Conservation (phyloP, 805 yeast species). For the Monosporozyma unispora region DNA sequence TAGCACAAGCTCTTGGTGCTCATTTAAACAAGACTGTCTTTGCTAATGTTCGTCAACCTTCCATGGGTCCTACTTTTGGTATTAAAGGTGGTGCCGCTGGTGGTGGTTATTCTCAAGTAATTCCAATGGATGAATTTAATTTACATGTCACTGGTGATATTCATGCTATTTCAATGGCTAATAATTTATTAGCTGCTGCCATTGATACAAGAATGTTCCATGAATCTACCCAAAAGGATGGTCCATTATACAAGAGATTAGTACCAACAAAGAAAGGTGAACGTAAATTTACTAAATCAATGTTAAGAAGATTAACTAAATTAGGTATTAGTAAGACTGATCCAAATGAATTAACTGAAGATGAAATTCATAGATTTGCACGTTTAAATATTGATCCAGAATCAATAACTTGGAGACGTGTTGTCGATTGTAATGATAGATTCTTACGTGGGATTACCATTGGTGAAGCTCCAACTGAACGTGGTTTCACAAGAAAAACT, state of each 20-base stretch:
- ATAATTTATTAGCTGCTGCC: conserved; percentile 90
- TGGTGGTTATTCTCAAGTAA: conserved; percentile 96
- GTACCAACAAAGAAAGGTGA: conserved; percentile 80
- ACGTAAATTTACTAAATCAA: conserved; percentile 69
- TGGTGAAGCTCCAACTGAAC: conserved; percentile 90
- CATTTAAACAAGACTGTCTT: conserved; percentile 73
- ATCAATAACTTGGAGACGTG: conserved; percentile 85
- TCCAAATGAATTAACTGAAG: conserved; percentile 71
- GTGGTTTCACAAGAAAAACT: conserved; percentile 73
- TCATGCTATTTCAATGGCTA: conserved; percentile 92
- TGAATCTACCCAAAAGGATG: conserved; percentile 76
- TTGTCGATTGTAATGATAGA: conserved; percentile 90
- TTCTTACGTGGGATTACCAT: conserved; percentile 80
- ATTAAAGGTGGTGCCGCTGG: conserved; percentile 99
- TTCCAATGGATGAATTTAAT: conserved; percentile 98
- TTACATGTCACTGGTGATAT: conserved; percentile 97
- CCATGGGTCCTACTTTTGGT: conserved; percentile 98
- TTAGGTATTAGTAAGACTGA: conserved; percentile 75
- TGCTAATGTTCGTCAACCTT: conserved; percentile 95
- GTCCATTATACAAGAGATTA: conserved; percentile 71
- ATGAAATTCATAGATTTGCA: conserved; percentile 66
- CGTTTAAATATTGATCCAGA: conserved; percentile 84
- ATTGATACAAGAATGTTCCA: conserved; percentile 96
- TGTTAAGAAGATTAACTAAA: conserved; percentile 65
- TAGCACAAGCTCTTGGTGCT: conserved; percentile 95